A percentile compares a stretch with the other conserved stretches of the same genome.
These are phyloP conservation scores for Kockiozyma suomiensis DNA, from an alignment of 805 yeast species.

Conservation along the genomic window DNA sequence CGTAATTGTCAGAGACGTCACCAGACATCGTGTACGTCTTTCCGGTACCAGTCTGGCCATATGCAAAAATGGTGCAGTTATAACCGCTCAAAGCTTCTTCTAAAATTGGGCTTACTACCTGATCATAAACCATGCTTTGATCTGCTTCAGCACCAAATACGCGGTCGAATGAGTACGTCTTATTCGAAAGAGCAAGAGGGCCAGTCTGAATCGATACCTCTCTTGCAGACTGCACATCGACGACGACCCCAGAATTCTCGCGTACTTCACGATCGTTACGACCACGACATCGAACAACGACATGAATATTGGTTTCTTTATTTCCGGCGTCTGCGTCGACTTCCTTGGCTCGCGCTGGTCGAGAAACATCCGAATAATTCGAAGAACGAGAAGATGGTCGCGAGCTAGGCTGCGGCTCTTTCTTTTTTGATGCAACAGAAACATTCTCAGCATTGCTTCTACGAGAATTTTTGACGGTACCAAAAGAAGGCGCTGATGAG, in stretches of 20 bases:
- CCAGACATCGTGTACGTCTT: conserved; percentile 54
- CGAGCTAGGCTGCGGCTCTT: conserved; percentile 4
- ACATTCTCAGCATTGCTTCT: not conserved
- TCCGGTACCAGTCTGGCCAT: conserved; percentile 81
- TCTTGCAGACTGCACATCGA: conserved; percentile 52
- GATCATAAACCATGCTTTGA: conserved; percentile 66
- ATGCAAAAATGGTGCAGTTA: conserved; percentile 75
- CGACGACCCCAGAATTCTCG: conserved; percentile 63
- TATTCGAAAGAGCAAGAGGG: conserved; percentile 42
- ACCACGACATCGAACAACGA: conserved; percentile 66
- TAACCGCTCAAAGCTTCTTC: conserved; percentile 74
- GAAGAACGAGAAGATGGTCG: conserved; percentile 12
- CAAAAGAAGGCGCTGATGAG: not conserved
- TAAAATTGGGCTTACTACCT: conserved; percentile 64
- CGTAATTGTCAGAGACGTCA: conserved; percentile 35
- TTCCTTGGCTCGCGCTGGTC: conserved; percentile 1
- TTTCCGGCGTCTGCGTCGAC: conserved; percentile 16
- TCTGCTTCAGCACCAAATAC: conserved; percentile 83
- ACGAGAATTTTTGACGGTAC: conserved; percentile 1
- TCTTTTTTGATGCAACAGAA: conserved; percentile 9
- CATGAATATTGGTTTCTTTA: conserved; percentile 55
- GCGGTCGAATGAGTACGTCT: conserved; percentile 72
- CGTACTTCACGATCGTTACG: conserved; percentile 59
- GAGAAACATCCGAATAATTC: conserved; percentile 4
- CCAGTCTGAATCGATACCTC: conserved; percentile 55